Evolutionary conservation across 495 filamentous ascomycete genomes (phyloP), one percentile per base, ranked within the genome.

Genomic region (Cairneyella variabilis): DNA sequence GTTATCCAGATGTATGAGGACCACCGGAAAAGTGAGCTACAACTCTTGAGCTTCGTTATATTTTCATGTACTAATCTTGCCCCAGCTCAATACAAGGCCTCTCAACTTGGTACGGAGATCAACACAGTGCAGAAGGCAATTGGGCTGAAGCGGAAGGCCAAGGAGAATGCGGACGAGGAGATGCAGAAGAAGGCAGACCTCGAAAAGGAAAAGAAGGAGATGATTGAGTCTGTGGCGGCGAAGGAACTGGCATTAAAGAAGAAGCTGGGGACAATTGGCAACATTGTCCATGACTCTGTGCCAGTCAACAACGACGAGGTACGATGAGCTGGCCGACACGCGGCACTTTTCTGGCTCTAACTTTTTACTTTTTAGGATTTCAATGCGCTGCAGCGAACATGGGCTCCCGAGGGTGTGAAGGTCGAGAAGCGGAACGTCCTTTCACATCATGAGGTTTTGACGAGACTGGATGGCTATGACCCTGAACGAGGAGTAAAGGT

Each of bases 401-500:
- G 91, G 91, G 78, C 82, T 3, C 91, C 92, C 2, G 79, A 85
- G 55, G 84, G 85, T 27, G 76, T 83, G 38, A 73, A 64, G 5
- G 76, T 87, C 48, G 82, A 88, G 62, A 90, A 90, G 70, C 73
- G 76, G 26, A 71, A 83, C 49, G 82, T 83, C 54, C 82, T 95
- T 28, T 95, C 90, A 42, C 93, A 98, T 69, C 93, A 98, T 69
- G 93, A 97, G 66, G 91, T 98, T 38, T 79, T 98, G 48, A 79
- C 84, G 22, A 79, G 88, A 28, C 71, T 97, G 30, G 90, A 92
- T 60, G 93, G 93, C 23, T 97, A 95, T 65, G 95, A 98, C 62
- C 86, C 91, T 1, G 91, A 96, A 61, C 82, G 93, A 51, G 92
- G 91, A 48, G 88, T 90, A 48, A 97, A 97, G 76, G 80, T 98